Evolutionary conservation across 2,329 filamentous ascomycete species (phyloP).

Genomic region (Colletotrichum karsti): DNA sequence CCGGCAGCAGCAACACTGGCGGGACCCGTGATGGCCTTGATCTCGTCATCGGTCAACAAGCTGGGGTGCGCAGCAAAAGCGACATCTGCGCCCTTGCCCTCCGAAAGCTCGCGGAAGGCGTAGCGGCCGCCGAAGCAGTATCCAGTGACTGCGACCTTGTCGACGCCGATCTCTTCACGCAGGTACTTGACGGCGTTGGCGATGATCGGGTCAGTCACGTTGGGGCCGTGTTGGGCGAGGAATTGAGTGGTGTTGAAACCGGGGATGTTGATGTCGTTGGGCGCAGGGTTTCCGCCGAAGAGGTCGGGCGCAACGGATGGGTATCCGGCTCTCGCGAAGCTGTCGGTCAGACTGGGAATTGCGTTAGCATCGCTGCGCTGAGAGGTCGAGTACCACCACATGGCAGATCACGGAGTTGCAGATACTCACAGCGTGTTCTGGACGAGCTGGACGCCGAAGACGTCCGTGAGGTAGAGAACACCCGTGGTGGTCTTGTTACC

Average conservation of each 20-base stretch:
- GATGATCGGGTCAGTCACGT: conserved; percentile 55
- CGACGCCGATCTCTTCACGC: conserved; percentile 55
- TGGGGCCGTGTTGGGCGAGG: conserved; percentile 47
- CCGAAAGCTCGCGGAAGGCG: conserved; percentile 60
- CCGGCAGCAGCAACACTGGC: conserved; percentile 70
- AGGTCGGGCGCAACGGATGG: conserved; percentile 72
- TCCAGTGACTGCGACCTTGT: conserved; percentile 64
- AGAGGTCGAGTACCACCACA: background rate
- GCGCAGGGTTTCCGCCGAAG: conserved; percentile 66
- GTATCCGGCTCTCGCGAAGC: conserved; percentile 73
- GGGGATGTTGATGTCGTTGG: conserved; percentile 41
- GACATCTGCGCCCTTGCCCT: conserved; percentile 61
- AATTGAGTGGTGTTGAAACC: conserved; percentile 53
- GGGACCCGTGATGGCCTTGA: conserved; percentile 64
- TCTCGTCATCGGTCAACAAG: conserved; percentile 66
- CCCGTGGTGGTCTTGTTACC: background rate
- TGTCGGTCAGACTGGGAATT: conserved; percentile 61
- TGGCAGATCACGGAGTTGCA: background rate
- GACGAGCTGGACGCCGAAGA: conserved; percentile 44
- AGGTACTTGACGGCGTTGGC: conserved; percentile 55
- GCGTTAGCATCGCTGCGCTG: background rate
- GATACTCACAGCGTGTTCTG: conserved; percentile 31
- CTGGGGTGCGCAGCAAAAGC: conserved; percentile 73
- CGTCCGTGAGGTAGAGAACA: conserved; percentile 40
- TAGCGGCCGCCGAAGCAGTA: conserved; percentile 74